phyloP scores from a whole-genome alignment of 2,329 filamentous ascomycete genomes.

The Fusarium illudens region DNA sequence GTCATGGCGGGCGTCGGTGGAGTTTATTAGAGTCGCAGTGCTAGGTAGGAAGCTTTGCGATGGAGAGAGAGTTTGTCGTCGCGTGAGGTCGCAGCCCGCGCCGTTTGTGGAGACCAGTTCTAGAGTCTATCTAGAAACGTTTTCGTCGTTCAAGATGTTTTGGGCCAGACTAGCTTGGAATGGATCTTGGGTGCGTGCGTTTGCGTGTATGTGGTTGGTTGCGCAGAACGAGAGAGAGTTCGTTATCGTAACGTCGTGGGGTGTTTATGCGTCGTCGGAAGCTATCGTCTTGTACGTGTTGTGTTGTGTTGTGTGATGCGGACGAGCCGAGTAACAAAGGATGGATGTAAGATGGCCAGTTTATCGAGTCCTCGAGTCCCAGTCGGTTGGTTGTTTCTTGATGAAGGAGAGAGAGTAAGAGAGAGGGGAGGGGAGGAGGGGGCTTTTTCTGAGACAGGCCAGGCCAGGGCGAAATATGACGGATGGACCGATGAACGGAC shows the following conservation, averaged over 20 bases:
- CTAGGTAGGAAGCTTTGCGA: not conserved
- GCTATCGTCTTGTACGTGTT: not conserved
- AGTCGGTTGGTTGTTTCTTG: constrained; percentile 6
- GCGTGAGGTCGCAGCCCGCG: constrained; percentile 15
- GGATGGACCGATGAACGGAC: constrained; percentile 5
- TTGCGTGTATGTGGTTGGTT: not conserved
- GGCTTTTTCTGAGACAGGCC: constrained; percentile 28
- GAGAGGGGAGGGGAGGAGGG: constrained; percentile 2
- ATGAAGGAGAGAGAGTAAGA: not conserved
- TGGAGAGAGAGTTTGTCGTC: constrained; percentile 13
- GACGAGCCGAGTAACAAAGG: not conserved
- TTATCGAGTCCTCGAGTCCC: constrained; percentile 6
- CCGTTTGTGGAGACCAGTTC: constrained; percentile 29
- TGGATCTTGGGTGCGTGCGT: too few relatives aligned
- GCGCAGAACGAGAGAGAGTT: not conserved
- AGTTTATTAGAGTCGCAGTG: not conserved
- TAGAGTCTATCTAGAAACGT: constrained; percentile 22
- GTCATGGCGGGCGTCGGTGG: constrained; percentile 26
- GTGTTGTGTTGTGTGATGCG: too few relatives aligned
- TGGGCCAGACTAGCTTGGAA: not conserved
- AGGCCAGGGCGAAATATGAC: constrained; percentile 28
- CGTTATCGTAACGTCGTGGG: constrained; percentile 24
- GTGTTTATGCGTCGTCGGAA: constrained; percentile 24
- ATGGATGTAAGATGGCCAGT: constrained; percentile 20
- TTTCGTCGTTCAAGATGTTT: constrained; percentile 12